Evolutionary conservation across 352 stramenopile species (phyloP).

Genomic region (Aphanomyces astaci): DNA sequence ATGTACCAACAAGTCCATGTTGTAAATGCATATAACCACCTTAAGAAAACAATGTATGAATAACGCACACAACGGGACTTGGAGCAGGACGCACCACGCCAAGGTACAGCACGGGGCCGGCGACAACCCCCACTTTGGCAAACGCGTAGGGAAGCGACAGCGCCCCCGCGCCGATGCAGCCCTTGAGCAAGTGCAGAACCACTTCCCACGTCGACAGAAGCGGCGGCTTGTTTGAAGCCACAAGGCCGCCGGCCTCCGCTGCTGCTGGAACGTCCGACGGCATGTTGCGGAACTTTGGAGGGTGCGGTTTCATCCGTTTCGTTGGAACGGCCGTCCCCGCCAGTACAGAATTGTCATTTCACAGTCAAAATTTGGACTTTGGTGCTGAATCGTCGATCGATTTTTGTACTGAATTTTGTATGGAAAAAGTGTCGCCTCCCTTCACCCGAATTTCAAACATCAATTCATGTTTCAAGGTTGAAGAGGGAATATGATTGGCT

Average conservation of each 20-base stretch:
- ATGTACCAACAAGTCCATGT: slow-evolving; percentile 67
- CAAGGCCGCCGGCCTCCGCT: background rate
- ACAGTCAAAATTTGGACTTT: no score
- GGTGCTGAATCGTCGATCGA: no score
- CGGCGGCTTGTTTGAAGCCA: background rate
- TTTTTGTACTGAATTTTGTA: no score
- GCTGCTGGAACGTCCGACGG: no score
- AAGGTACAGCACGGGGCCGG: slow-evolving; percentile 50
- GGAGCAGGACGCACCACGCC: slow-evolving; percentile 33
- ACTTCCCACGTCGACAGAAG: slow-evolving; percentile 17
- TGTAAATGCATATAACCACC: slow-evolving; percentile 71
- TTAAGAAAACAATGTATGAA: slow-evolving; percentile 25
- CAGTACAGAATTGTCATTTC: no score
- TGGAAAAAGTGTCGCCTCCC: no score
- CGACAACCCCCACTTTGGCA: slow-evolving; percentile 61
- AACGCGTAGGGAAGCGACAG: slow-evolving; percentile 75
- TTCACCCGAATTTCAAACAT: no score
- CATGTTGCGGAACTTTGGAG: no score
- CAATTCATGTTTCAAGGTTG: no score
- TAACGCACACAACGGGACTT: no score
- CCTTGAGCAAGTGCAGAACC: slow-evolving; percentile 63
- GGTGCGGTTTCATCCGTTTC: background rate
- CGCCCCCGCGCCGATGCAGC: slow-evolving; percentile 65
- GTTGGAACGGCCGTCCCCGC: no score
- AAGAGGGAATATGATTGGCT: no score